Evolutionary conservation across 1,139 yeast genomes (phyloP).

Genomic region (Citeromyces siamensis): DNA sequence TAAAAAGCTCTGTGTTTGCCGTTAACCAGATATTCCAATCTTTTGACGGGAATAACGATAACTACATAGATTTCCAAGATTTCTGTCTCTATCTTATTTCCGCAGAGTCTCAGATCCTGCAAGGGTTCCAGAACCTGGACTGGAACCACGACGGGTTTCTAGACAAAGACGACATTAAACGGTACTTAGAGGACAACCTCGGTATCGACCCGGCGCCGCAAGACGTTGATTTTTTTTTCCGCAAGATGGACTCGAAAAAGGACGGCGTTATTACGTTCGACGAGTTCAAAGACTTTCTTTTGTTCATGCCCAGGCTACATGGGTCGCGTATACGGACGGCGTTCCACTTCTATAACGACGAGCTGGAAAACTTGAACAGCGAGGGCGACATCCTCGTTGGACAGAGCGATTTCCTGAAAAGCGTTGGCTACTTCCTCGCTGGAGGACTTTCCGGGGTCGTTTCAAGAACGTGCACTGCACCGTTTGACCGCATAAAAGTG

Average conservation of each 20-base stretch:
- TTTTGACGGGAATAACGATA: conserved; percentile 12
- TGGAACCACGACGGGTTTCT: conserved; percentile 66
- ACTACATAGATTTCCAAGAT: conserved; percentile 18
- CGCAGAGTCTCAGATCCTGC: conserved; percentile 38
- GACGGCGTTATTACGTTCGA: conserved; percentile 72
- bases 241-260: conserved; percentile 42
- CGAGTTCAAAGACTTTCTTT: conserved; percentile 73
- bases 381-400: conserved; percentile 89
- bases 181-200: conserved; percentile 42
- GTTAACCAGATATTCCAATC: conserved; percentile 23
- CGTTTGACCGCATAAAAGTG: conserved; percentile 89
- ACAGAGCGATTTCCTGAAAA: conserved; percentile 57
- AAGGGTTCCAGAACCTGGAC: conserved; percentile 63
- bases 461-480: conserved; percentile 96
- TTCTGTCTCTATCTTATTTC: conserved; percentile 16
- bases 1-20: conserved; percentile 51
- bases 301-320: conserved; percentile 62
- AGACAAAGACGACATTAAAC: conserved; percentile 50
- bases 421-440: conserved; percentile 83
- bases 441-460: conserved; percentile 96
- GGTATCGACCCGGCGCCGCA: conserved; percentile 39
- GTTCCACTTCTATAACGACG: conserved; percentile 69
- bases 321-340: conserved; percentile 60
- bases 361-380: conserved; percentile 60
- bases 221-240: conserved; percentile 47